Evolutionary conservation across 2,329 filamentous ascomycete genomes (phyloP).

Genomic region (Phyllosticta paracitricarpa): DNA sequence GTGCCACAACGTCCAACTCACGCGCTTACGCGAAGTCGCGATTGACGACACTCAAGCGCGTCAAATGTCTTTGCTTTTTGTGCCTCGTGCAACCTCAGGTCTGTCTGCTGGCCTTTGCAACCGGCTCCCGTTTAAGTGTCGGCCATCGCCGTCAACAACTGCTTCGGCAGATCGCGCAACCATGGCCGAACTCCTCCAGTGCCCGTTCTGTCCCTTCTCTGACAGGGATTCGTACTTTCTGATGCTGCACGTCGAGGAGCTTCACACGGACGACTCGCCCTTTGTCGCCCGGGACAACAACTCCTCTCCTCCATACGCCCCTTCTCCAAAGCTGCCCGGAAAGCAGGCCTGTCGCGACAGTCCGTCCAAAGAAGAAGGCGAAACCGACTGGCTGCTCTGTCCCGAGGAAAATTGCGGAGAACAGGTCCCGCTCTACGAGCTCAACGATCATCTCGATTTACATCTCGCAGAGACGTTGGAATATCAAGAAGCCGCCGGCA

Average conservation of each 20-base stretch:
- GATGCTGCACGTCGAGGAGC: conserved; percentile 31
- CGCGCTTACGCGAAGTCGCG: neutral
- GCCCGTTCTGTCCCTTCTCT: conserved; percentile 5
- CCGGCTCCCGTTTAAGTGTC: neutral
- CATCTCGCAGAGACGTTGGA: conserved; percentile 31
- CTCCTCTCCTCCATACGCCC: neutral
- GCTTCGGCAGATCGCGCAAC: neutral
- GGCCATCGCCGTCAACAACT: neutral
- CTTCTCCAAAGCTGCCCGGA: neutral
- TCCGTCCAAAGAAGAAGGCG: conserved; percentile 7
- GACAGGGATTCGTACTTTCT: conserved; percentile 19
- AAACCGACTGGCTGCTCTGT: conserved; percentile 25
- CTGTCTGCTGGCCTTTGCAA: neutral
- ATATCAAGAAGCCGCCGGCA: neutral
- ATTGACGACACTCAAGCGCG: neutral
- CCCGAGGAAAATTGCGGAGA: conserved; percentile 35
- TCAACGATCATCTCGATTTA: conserved; percentile 38
- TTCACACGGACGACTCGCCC: conserved; percentile 28
- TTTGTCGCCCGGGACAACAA: conserved; percentile 22
- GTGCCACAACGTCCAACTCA: neutral
- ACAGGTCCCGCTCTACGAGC: conserved; percentile 29
- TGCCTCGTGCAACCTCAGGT: neutral
- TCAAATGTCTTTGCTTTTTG: neutral
- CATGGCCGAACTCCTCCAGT: conserved; percentile 5
- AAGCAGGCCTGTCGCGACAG: neutral